Percentiles rank a stretch among this genome's conserved stretches.
These are phyloP conservation scores for Xylaria grammica DNA, from an alignment of 495 filamentous ascomycete genomes.

Conservation along the genomic window DNA sequence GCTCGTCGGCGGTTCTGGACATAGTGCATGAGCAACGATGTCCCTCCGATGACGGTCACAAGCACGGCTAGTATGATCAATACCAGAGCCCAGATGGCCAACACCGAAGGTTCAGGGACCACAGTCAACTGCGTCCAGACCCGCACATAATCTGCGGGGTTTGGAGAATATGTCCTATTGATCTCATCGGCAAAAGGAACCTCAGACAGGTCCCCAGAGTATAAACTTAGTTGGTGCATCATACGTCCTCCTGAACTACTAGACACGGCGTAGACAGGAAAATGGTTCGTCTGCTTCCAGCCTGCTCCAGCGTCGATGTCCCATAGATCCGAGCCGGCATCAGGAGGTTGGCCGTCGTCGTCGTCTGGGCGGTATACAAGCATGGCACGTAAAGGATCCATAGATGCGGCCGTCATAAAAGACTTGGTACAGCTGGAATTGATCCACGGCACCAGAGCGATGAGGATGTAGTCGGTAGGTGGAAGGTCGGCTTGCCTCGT, in stretches of 20 bases:
- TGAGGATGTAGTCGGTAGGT: slow-evolving; percentile 62
- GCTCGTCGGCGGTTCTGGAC: slow-evolving; percentile 70
- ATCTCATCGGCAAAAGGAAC: slow-evolving; percentile 64
- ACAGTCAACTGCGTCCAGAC: slow-evolving; percentile 55
- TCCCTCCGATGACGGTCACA: slow-evolving; percentile 64
- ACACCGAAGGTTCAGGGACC: slow-evolving; percentile 39
- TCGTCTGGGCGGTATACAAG: slow-evolving; percentile 75
- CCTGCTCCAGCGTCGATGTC: slow-evolving; percentile 62
- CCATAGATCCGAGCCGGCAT: slow-evolving; percentile 65
- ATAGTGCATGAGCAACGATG: slow-evolving; percentile 74
- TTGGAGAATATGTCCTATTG: slow-evolving; percentile 63
- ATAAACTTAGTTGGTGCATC: slow-evolving; percentile 73
- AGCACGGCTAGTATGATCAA: slow-evolving; percentile 80
- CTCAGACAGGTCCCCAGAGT: slow-evolving; percentile 71
- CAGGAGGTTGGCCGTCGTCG: slow-evolving; percentile 63
- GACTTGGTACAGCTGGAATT: slow-evolving; percentile 67
- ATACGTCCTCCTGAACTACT: slow-evolving; percentile 66
- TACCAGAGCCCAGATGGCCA: slow-evolving; percentile 82
- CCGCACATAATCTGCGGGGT: slow-evolving; percentile 63
- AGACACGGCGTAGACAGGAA: slow-evolving; percentile 85
- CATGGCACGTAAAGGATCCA: slow-evolving; percentile 65
- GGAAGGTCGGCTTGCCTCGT: slow-evolving; percentile 74
- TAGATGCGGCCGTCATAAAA: slow-evolving; percentile 67
- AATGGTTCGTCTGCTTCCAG: slow-evolving; percentile 69
- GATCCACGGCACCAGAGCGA: slow-evolving; percentile 92